phyloP scores from a whole-genome alignment of 371 early-diverging fungal species.

The Mucor sp. region DNA sequence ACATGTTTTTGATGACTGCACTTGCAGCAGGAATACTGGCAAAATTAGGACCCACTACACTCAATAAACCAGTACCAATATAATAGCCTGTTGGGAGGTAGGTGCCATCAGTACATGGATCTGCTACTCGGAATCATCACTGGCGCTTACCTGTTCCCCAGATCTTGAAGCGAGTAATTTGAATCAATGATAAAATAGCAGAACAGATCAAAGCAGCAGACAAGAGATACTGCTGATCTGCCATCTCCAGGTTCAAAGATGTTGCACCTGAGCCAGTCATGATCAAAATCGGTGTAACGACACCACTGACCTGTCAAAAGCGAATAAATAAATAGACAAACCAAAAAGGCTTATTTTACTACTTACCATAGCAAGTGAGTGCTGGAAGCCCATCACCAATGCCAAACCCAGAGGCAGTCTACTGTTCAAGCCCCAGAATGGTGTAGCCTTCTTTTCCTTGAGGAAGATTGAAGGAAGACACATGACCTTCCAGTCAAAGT shows the following conservation, averaged over 20 bases:
- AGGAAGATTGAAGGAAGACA: slow-evolving; percentile 51
- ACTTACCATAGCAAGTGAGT: slow-evolving; percentile 50
- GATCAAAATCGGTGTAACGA: slow-evolving; percentile 61
- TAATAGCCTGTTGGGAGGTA: slow-evolving; percentile 33
- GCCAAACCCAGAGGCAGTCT: slow-evolving; percentile 56
- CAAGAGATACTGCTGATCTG: slow-evolving; percentile 54
- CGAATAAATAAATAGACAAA: slow-evolving; percentile 5
- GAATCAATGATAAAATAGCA: slow-evolving; percentile 56
- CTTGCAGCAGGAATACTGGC: slow-evolving; percentile 50
- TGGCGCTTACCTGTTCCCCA: slow-evolving; percentile 32
- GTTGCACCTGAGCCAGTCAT: slow-evolving; percentile 54
- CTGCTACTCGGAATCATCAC: background rate
- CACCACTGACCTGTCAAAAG: slow-evolving; percentile 57
- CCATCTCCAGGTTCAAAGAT: slow-evolving; percentile 48
- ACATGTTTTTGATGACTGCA: slow-evolving; percentile 45
- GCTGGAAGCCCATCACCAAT: slow-evolving; percentile 64
- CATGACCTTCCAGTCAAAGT: slow-evolving; percentile 57
- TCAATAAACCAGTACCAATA: slow-evolving; percentile 59
- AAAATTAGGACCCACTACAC: slow-evolving; percentile 62
- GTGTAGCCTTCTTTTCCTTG: slow-evolving; percentile 42
- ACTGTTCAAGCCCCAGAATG: slow-evolving; percentile 65
- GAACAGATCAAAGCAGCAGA: slow-evolving; percentile 64
- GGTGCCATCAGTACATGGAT: background rate
- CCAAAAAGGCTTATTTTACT: background rate
- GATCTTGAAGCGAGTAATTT: slow-evolving; percentile 61